A percentile compares a stretch with the other conserved stretches of the same genome.
These are phyloP conservation scores for Kodamaea neixiangensis DNA, from an alignment of 805 yeast species.

Conservation along the genomic window DNA sequence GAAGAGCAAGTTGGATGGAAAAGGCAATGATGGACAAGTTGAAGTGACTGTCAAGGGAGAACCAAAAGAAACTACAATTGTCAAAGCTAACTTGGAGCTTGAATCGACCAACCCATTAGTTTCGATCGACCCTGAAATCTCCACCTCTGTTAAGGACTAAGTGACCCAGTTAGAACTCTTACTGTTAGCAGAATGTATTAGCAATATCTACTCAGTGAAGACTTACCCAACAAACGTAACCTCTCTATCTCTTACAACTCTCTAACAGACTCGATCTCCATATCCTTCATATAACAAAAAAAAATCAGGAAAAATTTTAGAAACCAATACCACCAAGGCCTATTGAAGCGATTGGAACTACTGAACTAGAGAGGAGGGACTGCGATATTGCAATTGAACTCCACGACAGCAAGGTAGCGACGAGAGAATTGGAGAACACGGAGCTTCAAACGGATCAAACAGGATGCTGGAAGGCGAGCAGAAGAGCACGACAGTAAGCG, in stretches of 20 bases:
- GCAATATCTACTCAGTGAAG: background rate
- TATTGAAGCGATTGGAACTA: background rate
- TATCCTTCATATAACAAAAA: conserved; percentile 1
- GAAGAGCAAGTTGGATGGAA: conserved; percentile 6
- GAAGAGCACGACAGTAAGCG: background rate
- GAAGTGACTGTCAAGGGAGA: background rate
- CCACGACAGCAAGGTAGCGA: background rate
- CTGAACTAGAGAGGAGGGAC: background rate
- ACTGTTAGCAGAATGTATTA: background rate
- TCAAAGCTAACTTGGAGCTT: conserved; percentile 4
- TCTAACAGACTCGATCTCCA: background rate
- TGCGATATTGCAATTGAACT: background rate
- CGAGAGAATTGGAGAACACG: background rate
- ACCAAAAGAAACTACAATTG: background rate
- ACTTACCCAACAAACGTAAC: background rate
- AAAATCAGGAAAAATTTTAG: conserved; percentile 4
- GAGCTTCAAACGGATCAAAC: background rate
- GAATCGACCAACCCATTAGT: conserved; percentile 7
- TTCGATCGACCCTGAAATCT: conserved; percentile 5
- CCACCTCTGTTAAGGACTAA: background rate
- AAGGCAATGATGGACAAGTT: background rate
- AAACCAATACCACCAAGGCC: conserved; percentile 3
- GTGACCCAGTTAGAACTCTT: background rate
- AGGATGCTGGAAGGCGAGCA: conserved; percentile 1
- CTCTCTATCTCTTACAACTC: background rate